Evolutionary conservation across 441 rosid genomes (phyloP).

Genomic region (Pelargonium citronellum): DNA sequence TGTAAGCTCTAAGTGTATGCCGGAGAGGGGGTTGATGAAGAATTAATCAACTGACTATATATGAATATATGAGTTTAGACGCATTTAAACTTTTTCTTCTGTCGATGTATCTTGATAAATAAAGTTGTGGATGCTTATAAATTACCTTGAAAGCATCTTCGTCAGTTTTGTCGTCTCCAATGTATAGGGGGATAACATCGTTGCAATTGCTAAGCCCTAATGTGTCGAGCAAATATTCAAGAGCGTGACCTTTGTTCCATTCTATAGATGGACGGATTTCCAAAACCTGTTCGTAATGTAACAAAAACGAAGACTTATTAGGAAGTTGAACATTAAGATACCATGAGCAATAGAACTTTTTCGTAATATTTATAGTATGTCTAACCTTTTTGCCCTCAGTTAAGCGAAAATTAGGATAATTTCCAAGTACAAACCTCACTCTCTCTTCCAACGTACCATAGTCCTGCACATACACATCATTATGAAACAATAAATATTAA

Average conservation of each 20-base stretch:
- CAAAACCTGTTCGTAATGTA: constrained; percentile 24
- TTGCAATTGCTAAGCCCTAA: constrained; percentile 31
- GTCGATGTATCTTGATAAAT: not conserved
- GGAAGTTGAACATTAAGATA: not conserved
- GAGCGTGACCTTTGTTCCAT: constrained; percentile 47
- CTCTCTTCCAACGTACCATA: constrained; percentile 31
- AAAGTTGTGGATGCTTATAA: no score
- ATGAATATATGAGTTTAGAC: not conserved
- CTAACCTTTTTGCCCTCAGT: constrained; percentile 39
- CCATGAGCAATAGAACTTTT: not conserved
- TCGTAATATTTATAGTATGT: not conserved
- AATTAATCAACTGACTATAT: no score
- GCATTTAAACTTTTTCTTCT: no score
- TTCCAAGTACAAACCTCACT: constrained; percentile 39
- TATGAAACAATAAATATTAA: not conserved
- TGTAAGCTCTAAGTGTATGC: no score
- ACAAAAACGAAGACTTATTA: not conserved
- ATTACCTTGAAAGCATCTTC: constrained; percentile 46
- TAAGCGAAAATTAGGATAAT: constrained; percentile 27
- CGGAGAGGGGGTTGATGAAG: no score
- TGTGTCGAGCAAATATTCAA: constrained; percentile 38
- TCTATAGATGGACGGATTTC: constrained; percentile 42
- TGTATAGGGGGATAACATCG: constrained; percentile 38
- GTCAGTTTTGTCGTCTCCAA: constrained; percentile 46
- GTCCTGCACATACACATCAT: constrained; percentile 31